These are phyloP conservation scores for Fusarium sp. DNA, from an alignment of 2,329 filamentous ascomycete species.

Conservation along the genomic window DNA sequence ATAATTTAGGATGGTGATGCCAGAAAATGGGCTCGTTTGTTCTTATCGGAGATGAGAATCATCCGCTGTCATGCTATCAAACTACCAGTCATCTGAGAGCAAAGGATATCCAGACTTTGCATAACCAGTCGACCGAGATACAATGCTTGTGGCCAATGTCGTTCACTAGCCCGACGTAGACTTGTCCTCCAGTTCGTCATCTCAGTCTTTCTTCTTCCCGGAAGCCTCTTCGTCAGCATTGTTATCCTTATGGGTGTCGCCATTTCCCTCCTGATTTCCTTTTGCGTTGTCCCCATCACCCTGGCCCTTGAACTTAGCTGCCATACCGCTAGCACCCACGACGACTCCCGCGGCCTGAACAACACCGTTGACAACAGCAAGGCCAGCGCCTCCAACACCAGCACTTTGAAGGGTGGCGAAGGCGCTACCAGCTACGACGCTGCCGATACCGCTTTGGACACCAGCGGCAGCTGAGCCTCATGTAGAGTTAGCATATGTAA, in stretches of 20 bases:
- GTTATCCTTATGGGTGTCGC: no score
- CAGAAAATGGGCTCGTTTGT: not conserved
- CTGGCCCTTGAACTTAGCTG: not conserved
- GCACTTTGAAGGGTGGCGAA: conserved; percentile 52
- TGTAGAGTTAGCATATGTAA: not conserved
- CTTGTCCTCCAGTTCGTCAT: not conserved
- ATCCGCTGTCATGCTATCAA: not conserved
- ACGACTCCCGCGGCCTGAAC: conserved; percentile 15
- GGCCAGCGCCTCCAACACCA: conserved; percentile 45
- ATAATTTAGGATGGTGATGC: no score
- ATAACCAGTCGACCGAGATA: not conserved
- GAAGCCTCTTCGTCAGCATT: not conserved
- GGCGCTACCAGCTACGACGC: conserved; percentile 33
- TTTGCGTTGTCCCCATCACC: no score
- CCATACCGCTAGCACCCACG: not conserved
- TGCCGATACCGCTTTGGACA: conserved; percentile 47
- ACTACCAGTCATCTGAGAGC: not conserved
- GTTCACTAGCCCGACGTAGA: not conserved
- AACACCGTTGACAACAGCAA: conserved; percentile 32
- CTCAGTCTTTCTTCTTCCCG: not conserved
- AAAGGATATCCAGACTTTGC: not conserved
- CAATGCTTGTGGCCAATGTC: not conserved
- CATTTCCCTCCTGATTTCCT: not conserved
- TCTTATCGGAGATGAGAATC: not conserved
- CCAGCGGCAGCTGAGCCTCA: conserved; percentile 44